Conservation (phyloP, 768 basidiomycete species). For the Hemileccinum impolitum region DNA sequence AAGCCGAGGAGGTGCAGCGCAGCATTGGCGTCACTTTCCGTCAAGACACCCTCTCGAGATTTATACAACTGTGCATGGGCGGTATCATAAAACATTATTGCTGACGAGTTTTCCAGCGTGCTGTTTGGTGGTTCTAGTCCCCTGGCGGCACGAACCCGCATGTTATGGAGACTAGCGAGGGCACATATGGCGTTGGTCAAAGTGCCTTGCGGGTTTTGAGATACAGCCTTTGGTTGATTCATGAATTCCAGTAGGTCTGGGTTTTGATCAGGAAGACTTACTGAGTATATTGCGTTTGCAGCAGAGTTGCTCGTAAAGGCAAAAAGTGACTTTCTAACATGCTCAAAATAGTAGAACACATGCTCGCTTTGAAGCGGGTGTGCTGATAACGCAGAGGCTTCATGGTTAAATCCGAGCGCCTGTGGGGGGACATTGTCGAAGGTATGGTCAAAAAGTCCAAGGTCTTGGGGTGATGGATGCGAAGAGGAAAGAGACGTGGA, state of each 20-base stretch:
- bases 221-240: constrained; percentile 38
- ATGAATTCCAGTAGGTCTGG: constrained; percentile 16
- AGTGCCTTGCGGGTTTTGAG: constrained; percentile 65
- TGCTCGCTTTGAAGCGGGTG: constrained; percentile 53
- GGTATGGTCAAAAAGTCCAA: constrained; percentile 29
- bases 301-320: constrained; percentile 61
- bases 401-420: constrained; percentile 27
- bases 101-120: constrained; percentile 53
- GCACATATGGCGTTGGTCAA: constrained; percentile 74
- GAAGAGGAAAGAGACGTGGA: constrained; percentile 32
- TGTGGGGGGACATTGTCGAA: constrained; percentile 36
- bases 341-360: constrained; percentile 72
- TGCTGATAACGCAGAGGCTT: constrained; percentile 25
- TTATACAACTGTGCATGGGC: constrained; percentile 63
- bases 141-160: constrained; percentile 56
- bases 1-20: constrained; percentile 75
- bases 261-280: constrained; percentile 35
- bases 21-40: constrained; percentile 71
- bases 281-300: constrained; percentile 62
- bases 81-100: constrained; percentile 64
- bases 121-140: constrained; percentile 56
- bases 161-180: constrained; percentile 68
- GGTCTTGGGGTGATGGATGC: constrained; percentile 33
- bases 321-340: constrained; percentile 64
- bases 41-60: constrained; percentile 50